phyloP scores from a whole-genome alignment of 1,284 basidiomycete genomes.

The Cryptococcus deneoformans region DNA sequence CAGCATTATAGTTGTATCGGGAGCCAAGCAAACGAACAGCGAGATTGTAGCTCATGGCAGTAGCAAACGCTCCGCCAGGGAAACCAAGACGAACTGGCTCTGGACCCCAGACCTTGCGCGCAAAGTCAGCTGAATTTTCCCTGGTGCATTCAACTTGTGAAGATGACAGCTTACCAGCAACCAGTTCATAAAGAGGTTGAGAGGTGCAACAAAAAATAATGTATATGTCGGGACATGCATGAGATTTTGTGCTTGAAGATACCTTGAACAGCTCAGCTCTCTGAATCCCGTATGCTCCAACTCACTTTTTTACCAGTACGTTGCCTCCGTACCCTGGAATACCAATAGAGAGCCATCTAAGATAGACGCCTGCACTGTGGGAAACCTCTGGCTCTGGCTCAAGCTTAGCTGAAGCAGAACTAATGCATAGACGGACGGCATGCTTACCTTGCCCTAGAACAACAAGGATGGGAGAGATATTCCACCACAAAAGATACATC shows the following conservation, averaged over 20 bases:
- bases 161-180: conserved; percentile 56
- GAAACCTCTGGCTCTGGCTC: conserved; percentile 70
- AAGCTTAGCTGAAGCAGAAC: not conserved
- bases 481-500: conserved; percentile 62
- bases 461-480: conserved; percentile 73
- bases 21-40: conserved; percentile 53
- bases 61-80: conserved; percentile 88
- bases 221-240: conserved; percentile 86
- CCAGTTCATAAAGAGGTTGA: conserved; percentile 82
- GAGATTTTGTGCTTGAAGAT: conserved; percentile 84
- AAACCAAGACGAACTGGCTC: conserved; percentile 75
- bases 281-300: no score
- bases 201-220: conserved; percentile 76
- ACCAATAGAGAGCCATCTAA: conserved; percentile 73
- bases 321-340: conserved; percentile 71
- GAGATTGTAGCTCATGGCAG: conserved; percentile 82
- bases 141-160: conserved; percentile 6
- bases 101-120: conserved; percentile 72
- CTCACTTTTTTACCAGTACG: conserved; percentile 41
- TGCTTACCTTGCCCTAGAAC: conserved; percentile 64
- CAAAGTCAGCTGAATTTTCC: conserved; percentile 5
- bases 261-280: conserved; percentile 54
- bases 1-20: not conserved
- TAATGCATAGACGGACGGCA: conserved; percentile 2
- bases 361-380: conserved; percentile 68